A percentile compares a stretch with the other conserved stretches of the same genome.
These are phyloP conservation scores for Penicillium sp. DNA, from an alignment of 2,329 filamentous ascomycete species.

Conservation along the genomic window DNA sequence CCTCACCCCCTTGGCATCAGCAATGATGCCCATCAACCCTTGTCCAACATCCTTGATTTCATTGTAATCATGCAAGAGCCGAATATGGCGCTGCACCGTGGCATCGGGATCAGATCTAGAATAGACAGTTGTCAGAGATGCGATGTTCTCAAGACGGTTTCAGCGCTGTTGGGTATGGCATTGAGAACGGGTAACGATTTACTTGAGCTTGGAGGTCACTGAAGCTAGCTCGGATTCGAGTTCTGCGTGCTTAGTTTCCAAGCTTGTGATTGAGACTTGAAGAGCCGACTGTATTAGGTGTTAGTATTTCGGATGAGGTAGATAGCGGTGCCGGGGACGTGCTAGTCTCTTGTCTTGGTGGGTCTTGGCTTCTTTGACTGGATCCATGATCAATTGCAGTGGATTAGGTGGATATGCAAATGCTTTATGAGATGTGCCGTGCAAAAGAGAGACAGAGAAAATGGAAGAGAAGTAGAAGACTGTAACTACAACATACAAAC, in stretches of 20 bases:
- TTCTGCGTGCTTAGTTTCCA: constrained; percentile 49
- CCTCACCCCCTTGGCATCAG: constrained; percentile 61
- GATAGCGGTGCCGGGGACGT: background rate
- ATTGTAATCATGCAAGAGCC: constrained; percentile 66
- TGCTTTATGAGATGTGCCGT: background rate
- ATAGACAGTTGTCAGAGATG: background rate
- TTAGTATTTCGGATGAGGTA: background rate
- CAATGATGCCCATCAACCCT: constrained; percentile 65
- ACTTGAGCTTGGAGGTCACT: constrained; percentile 38
- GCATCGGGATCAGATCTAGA: constrained; percentile 46
- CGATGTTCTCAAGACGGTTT: background rate
- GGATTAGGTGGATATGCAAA: background rate
- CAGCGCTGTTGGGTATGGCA: background rate
- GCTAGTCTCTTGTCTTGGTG: constrained; percentile 17
- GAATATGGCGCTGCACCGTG: constrained; percentile 63
- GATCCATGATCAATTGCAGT: background rate
- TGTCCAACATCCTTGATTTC: constrained; percentile 68
- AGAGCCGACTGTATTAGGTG: constrained; percentile 22
- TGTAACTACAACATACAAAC: background rate
- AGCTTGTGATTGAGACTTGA: constrained; percentile 30
- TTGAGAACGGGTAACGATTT: constrained; percentile 13
- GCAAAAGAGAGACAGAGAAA: background rate
- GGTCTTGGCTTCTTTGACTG: background rate
- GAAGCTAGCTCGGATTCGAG: constrained; percentile 38
- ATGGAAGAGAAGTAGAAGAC: background rate